A percentile compares a stretch with the other conserved stretches of the same genome.
These are phyloP conservation scores for Aspergillus proliferans DNA, from an alignment of 2,329 filamentous ascomycete genomes.

Conservation along the genomic window DNA sequence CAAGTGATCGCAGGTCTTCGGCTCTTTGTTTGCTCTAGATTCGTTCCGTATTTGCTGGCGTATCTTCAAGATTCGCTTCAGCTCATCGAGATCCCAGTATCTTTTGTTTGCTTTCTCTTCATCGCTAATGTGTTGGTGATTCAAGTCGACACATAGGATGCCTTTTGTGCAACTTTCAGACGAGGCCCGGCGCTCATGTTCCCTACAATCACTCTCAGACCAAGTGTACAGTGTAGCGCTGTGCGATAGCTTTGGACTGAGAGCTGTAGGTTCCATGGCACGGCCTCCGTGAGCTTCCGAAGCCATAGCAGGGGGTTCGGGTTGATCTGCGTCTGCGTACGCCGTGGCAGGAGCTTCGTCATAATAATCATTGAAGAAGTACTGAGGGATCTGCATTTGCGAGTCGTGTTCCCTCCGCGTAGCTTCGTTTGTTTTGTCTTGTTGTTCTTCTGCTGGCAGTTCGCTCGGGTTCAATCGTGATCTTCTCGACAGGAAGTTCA, in stretches of 20 bases:
- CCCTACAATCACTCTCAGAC: not conserved
- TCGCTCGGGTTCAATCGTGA: not conserved
- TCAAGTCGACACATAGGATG: constrained; percentile 12
- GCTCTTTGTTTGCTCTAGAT: not conserved
- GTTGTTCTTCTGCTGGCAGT: not conserved
- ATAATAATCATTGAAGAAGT: not conserved
- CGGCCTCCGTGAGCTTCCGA: too few relatives aligned
- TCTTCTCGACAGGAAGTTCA: constrained; percentile 12
- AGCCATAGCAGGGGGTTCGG: too few relatives aligned
- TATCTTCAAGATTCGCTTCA: constrained; percentile 12
- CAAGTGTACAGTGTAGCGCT: not conserved
- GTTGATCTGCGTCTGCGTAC: not conserved
- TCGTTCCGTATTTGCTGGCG: not conserved
- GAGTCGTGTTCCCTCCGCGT: not conserved
- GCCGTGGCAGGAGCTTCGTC: not conserved
- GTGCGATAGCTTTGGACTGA: not conserved
- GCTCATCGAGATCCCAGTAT: constrained; percentile 19
- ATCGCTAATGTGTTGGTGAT: not conserved
- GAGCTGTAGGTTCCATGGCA: too few relatives aligned
- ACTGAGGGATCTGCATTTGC: not conserved
- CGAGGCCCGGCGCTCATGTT: not conserved
- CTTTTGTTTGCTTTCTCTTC: not conserved
- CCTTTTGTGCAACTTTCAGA: not conserved
- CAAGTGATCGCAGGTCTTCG: not conserved
- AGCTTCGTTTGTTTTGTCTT: not conserved